Evolutionary conservation across 164 flowering plant genomes (phyloP), one percentile per base, ranked within the genome.

Genomic region (Liriodendron chinense): DNA sequence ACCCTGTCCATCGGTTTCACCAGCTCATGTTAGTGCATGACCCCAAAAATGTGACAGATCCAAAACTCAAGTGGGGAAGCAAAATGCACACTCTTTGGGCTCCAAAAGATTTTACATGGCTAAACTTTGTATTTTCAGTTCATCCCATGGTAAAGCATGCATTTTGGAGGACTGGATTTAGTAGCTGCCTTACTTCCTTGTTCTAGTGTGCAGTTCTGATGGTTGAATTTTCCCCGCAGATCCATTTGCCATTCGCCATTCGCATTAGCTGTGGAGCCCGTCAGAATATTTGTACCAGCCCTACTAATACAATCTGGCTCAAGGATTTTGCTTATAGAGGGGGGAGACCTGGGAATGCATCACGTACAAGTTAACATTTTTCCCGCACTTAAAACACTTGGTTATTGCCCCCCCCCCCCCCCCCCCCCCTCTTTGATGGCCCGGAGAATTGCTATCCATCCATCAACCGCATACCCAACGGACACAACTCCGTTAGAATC

Each of bases 251-350:
- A 69, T 91, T 73, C 85, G 91, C 87, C 9, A 69, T 96, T 86
- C 93, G 99, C 71, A 88, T 96, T 80, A 96, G 98, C 84, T 96
- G 99, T 78, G 99, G 99, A 70, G 91, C 98, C 71, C 94, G 94
- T 21, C 10, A 82, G 53, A 81, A 94, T 77, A 84, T 89, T 26
- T 85, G 72, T 18, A 88, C 93, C 0, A 21, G 73, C 9, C 98
- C 92, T 57, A 88, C 94, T 64, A 86, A 89, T 80, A 85, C 97
- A 2, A 80, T 82, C 0, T 96, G 99, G 99, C 81, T 56, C 76
- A 96, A 89, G 80, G 99, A 96, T 81, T 90, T 88, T 80, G 96
- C 85, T 18, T 96, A 92, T 77, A 92, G 93, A 0, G 99, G 97
- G 65, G 99, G 99, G 0, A 80, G 86, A 50, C 94, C 94, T 2